These are phyloP conservation scores for Vitis hybrid DNA, from an alignment of 177 flowering plant genomes.

Conservation along the genomic window DNA sequence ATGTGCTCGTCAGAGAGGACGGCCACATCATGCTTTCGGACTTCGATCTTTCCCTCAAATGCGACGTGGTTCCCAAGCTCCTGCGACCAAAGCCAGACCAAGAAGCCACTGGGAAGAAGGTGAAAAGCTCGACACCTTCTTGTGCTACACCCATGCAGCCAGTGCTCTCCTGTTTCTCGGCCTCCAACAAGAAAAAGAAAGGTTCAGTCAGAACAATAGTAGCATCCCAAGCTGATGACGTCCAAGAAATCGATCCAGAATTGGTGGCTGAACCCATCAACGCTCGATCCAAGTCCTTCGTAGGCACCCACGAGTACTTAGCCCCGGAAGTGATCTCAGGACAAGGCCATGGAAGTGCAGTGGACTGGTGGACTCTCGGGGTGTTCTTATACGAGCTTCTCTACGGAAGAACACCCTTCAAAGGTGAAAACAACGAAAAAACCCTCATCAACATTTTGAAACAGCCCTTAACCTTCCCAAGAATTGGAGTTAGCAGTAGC, in stretches of 20 bases:
- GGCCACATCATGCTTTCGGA: slow-evolving; percentile 95
- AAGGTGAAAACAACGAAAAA: slow-evolving; percentile 81
- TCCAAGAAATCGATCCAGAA: slow-evolving; percentile 34
- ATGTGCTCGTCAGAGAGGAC: slow-evolving; percentile 78
- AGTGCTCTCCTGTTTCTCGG: slow-evolving; percentile 67
- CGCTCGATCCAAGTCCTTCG: slow-evolving; percentile 79
- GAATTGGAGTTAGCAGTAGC: slow-evolving; percentile 33
- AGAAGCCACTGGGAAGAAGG: slow-evolving; percentile 3
- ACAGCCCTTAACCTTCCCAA: slow-evolving; percentile 67
- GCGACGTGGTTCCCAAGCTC: slow-evolving; percentile 77
- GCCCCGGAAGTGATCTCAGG: slow-evolving; percentile 93
- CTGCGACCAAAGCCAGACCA: slow-evolving; percentile 22
- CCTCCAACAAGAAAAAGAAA: slow-evolving; percentile 23
- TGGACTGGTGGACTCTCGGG: slow-evolving; percentile 96
- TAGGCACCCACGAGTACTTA: slow-evolving; percentile 90
- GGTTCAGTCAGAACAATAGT: slow-evolving; percentile 2
- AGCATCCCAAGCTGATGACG: neutral
- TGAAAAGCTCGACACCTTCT: slow-evolving; percentile 31
- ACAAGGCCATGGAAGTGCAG: slow-evolving; percentile 79
- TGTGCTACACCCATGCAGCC: slow-evolving; percentile 68
- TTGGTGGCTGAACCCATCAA: slow-evolving; percentile 70
- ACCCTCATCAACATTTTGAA: slow-evolving; percentile 76
- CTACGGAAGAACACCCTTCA: slow-evolving; percentile 83
- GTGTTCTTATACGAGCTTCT: slow-evolving; percentile 79
- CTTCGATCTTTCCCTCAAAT: slow-evolving; percentile 84